Conservation (phyloP, 139 green algal species). For the Asterochloris erici region DNA sequence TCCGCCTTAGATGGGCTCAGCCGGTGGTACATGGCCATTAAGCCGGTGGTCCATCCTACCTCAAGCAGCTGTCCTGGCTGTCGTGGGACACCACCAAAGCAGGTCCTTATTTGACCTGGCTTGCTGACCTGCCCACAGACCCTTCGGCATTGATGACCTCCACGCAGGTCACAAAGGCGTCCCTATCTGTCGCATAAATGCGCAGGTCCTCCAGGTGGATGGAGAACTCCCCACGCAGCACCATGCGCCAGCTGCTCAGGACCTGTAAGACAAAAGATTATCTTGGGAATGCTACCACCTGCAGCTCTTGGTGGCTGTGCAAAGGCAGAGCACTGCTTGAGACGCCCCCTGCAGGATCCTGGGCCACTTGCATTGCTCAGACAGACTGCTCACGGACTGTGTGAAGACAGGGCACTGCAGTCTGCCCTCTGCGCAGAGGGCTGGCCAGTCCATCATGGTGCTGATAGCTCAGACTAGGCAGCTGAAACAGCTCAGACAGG, state of each 20-base stretch:
- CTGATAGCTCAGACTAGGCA: background rate
- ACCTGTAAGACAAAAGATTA: slow-evolving; percentile 42
- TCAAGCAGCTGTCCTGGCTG: too few relatives aligned
- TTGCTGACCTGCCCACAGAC: slow-evolving; percentile 39
- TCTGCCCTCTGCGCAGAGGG: background rate
- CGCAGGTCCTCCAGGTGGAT: slow-evolving; percentile 75
- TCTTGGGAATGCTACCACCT: too few relatives aligned
- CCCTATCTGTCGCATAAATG: slow-evolving; percentile 42
- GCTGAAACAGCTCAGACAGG: background rate
- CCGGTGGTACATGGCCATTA: background rate
- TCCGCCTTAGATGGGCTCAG: background rate
- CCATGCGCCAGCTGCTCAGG: slow-evolving; percentile 72
- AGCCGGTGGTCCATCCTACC: background rate
- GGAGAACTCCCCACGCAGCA: slow-evolving; percentile 56
- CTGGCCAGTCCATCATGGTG: background rate
- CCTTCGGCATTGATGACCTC: slow-evolving; percentile 72
- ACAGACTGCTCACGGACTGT: background rate
- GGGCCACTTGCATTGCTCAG: background rate
- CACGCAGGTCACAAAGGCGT: slow-evolving; percentile 72
- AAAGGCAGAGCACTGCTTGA: background rate
- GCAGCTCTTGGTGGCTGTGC: background rate
- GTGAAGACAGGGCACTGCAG: background rate
- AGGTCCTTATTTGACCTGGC: background rate
- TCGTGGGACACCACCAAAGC: background rate
- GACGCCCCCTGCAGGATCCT: background rate